These are phyloP conservation scores for Rhizopus stolonifer DNA, from an alignment of 371 early-diverging fungal genomes.

Conservation along the genomic window DNA sequence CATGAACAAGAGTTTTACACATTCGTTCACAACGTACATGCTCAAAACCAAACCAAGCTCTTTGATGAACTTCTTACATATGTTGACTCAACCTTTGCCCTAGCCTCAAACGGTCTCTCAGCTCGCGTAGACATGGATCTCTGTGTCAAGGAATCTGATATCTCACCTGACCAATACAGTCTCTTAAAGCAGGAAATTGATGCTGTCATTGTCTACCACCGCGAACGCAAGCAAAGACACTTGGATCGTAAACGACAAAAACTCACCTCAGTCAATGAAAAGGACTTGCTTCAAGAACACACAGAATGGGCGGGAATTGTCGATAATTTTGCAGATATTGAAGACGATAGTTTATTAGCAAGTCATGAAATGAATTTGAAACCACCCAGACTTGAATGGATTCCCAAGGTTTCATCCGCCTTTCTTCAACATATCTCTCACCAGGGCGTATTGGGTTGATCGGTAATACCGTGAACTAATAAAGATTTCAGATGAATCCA, in stretches of 20 bases:
- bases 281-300: constrained; percentile 25
- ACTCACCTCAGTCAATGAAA: constrained; percentile 21
- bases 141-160: constrained; percentile 19
- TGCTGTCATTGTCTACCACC: constrained; percentile 31
- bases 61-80: constrained; percentile 44
- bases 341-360: constrained; percentile 9
- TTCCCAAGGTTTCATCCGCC: neutral
- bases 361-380: neutral
- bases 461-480: constrained; percentile 20
- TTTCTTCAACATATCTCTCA: neutral
- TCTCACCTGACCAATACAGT: constrained; percentile 18
- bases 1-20: constrained; percentile 59
- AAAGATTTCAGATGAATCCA: constrained; percentile 23
- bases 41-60: constrained; percentile 43
- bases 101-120: constrained; percentile 32
- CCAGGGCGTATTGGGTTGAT: constrained; percentile 21
- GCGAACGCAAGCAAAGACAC: constrained; percentile 34
- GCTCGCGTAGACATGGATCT: constrained; percentile 24
- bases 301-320: constrained; percentile 29
- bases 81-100: constrained; percentile 32
- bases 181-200: constrained; percentile 38
- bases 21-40: constrained; percentile 64
- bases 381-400: neutral
- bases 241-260: constrained; percentile 42
- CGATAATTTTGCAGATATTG: constrained; percentile 32